Evolutionary conservation across 257 asterid species (phyloP).

Genomic region (Osmanthus fragrans): DNA sequence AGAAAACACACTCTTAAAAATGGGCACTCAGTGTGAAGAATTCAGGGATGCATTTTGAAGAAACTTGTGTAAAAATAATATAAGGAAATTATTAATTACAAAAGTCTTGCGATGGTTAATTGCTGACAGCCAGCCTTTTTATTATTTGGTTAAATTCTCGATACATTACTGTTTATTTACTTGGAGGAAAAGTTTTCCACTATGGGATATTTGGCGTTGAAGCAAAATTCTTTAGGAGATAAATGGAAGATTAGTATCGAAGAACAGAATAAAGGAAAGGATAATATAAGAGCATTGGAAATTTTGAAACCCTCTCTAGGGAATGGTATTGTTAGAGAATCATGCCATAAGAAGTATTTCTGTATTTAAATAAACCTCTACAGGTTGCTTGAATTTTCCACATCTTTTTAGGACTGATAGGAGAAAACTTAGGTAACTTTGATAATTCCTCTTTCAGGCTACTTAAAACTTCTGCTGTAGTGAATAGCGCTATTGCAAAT

Average conservation of each 20-base stretch:
- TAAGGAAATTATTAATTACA: neutral
- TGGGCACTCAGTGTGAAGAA: neutral
- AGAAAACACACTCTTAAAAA: neutral
- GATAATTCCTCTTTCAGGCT: neutral
- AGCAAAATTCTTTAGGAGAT: neutral
- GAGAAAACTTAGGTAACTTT: neutral
- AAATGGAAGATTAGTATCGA: neutral
- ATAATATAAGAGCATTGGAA: neutral
- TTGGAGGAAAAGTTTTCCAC: neutral
- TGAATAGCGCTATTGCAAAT: slow-evolving; percentile 9
- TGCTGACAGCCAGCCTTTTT: neutral
- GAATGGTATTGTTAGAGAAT: neutral
- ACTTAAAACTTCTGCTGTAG: slow-evolving; percentile 5
- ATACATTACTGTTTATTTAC: neutral
- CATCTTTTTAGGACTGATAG: neutral
- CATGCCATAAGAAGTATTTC: neutral
- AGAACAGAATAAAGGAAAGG: neutral
- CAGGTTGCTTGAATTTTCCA: neutral
- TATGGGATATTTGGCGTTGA: neutral
- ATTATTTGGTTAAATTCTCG: neutral
- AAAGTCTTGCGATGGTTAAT: neutral
- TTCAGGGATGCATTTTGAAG: neutral
- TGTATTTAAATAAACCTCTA: neutral
- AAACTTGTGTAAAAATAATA: neutral
- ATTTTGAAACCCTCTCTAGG: neutral